These are phyloP conservation scores for Dryadomyces quercus-mongolicae DNA, from an alignment of 2,329 filamentous ascomycete genomes.

Conservation along the genomic window DNA sequence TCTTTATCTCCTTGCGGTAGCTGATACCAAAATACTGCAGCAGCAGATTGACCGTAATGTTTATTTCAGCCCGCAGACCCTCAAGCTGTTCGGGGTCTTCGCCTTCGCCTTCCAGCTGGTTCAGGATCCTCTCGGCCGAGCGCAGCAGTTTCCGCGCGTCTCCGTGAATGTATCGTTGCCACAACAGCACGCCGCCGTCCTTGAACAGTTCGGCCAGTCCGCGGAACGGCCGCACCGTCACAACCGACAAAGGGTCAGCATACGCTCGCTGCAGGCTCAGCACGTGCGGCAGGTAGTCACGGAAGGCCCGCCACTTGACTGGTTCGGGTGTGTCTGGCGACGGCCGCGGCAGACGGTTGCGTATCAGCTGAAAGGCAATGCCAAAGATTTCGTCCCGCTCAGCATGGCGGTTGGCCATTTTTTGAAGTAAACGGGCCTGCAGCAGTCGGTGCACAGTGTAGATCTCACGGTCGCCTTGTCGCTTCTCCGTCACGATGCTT, in stretches of 20 bases:
- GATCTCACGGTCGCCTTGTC: constrained; percentile 5
- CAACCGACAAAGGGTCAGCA: constrained; percentile 9
- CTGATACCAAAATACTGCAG: constrained; percentile 12
- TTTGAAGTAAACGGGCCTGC: constrained; percentile 6
- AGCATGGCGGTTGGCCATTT: constrained; percentile 5
- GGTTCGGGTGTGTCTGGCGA: constrained; percentile 10
- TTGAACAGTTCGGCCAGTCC: constrained; percentile 10
- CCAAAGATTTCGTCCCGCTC: constrained; percentile 9
- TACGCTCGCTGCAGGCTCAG: constrained; percentile 11
- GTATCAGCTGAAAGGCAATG: constrained; percentile 9
- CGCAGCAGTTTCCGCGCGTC: constrained; percentile 9
- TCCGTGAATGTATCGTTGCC: constrained; percentile 9
- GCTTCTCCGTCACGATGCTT: constrained; percentile 6
- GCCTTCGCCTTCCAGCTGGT: constrained; percentile 2
- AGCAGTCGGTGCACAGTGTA: constrained; percentile 10
- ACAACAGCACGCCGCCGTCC: constrained; percentile 10
- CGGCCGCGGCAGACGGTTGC: constrained; percentile 7
- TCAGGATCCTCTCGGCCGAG: constrained; percentile 9
- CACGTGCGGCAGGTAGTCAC: constrained; percentile 10
- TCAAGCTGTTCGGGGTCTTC: background rate
- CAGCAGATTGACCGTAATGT: constrained; percentile 9
- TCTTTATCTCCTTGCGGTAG: constrained; percentile 10
- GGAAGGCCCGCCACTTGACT: constrained; percentile 9
- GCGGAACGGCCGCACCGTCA: constrained; percentile 9
- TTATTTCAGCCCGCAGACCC: constrained; percentile 6